Conservation (phyloP, 106 monocot species). For the Acanthochlamys bracteata region DNA sequence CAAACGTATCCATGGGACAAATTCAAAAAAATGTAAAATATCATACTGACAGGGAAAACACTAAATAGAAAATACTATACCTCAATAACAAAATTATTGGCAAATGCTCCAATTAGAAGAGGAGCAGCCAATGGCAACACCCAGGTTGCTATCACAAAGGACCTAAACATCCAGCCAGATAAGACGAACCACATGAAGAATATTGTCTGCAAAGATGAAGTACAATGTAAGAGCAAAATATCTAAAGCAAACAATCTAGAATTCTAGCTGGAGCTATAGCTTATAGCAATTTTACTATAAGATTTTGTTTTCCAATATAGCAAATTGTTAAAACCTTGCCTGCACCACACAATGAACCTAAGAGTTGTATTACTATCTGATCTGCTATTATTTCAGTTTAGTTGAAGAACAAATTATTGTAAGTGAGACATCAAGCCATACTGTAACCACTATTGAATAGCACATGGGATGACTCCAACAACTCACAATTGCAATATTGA, state of each 20-base stretch:
- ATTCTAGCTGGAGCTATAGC: too few relatives aligned
- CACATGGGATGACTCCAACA: too few relatives aligned
- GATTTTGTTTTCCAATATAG: too few relatives aligned
- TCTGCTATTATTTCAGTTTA: too few relatives aligned
- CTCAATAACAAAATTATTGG: slow-evolving; percentile 77
- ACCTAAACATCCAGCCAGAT: slow-evolving; percentile 91
- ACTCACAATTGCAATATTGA: too few relatives aligned
- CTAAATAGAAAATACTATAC: slow-evolving; percentile 18
- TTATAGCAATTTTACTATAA: too few relatives aligned
- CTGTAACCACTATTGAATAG: too few relatives aligned
- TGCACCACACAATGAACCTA: too few relatives aligned
- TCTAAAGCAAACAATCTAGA: neutral
- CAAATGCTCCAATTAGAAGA: slow-evolving; percentile 63
- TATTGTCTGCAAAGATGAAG: slow-evolving; percentile 45
- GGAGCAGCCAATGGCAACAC: slow-evolving; percentile 84
- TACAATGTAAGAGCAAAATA: neutral
- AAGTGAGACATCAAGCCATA: too few relatives aligned
- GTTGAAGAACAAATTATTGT: too few relatives aligned
- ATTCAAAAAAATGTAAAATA: neutral
- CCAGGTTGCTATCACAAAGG: slow-evolving; percentile 72
- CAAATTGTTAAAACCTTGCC: too few relatives aligned
- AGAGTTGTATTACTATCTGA: too few relatives aligned
- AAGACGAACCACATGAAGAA: slow-evolving; percentile 89
- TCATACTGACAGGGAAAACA: neutral
- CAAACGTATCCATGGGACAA: neutral